Evolutionary conservation across 345 rosid genomes (phyloP).

Genomic region (Sisymbrium altissimum): DNA sequence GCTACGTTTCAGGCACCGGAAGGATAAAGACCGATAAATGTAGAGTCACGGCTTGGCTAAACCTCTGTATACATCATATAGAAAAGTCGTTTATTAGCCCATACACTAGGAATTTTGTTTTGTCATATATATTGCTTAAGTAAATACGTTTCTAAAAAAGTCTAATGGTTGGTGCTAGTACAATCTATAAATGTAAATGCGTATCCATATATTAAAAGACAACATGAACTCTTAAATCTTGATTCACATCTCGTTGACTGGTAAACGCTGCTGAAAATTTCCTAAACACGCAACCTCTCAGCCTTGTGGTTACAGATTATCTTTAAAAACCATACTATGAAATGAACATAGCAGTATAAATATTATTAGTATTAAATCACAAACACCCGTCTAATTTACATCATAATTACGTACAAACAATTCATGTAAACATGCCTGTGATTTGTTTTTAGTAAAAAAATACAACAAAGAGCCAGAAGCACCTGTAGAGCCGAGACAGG

Average conservation of each 20-base stretch:
- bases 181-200: not conserved
- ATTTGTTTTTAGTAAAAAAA: not conserved
- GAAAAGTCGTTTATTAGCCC: not conserved
- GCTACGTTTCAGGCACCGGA: constrained; percentile 10
- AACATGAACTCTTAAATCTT: not conserved
- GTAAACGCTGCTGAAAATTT: too few relatives aligned
- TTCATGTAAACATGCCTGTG: constrained; percentile 8
- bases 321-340: constrained; percentile 23
- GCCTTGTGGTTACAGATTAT: constrained; percentile 53
- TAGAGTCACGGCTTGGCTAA: not conserved
- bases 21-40: constrained; percentile 1
- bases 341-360: not conserved
- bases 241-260: not conserved
- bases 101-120: not conserved
- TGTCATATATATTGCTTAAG: not conserved
- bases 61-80: not conserved
- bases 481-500: not conserved
- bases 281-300: not conserved
- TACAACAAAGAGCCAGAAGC: constrained; percentile 3
- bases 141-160: not conserved
- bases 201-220: not conserved
- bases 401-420: constrained; percentile 10
- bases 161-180: not conserved
- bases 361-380: constrained; percentile 3
- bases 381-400: constrained; percentile 9